Percentiles rank a stretch among this genome's conserved stretches.
Conservation (phyloP, 2,329 filamentous ascomycete genomes). For the Fusarium verrucosum region DNA sequence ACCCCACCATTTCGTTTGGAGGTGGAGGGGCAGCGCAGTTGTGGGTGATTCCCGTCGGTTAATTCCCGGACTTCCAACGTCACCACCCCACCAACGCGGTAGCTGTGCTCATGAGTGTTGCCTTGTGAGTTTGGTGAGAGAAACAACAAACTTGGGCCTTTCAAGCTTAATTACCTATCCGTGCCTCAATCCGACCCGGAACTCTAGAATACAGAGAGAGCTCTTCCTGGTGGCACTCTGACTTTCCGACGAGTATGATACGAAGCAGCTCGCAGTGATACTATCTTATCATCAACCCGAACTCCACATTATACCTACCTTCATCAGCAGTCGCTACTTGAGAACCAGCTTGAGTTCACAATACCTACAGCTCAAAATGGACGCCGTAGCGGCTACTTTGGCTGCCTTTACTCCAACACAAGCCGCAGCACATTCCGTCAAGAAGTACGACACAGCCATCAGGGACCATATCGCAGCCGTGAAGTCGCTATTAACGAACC, state of each 20-base stretch:
- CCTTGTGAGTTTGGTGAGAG: conserved; percentile 26
- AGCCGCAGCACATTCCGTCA: conserved; percentile 41
- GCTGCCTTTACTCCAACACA: conserved; percentile 53
- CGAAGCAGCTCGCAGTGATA: conserved; percentile 7
- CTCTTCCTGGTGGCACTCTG: not conserved
- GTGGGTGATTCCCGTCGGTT: conserved; percentile 26
- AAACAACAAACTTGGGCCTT: conserved; percentile 13
- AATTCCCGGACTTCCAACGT: conserved; percentile 31
- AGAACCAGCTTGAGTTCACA: not conserved
- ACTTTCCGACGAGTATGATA: conserved; percentile 15
- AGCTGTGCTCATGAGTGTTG: conserved; percentile 37
- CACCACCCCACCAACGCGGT: conserved; percentile 32
- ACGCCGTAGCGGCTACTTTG: conserved; percentile 47
- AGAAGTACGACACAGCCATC: conserved; percentile 53
- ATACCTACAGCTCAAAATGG: conserved; percentile 46
- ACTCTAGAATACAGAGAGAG: not conserved
- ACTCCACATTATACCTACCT: conserved; percentile 21
- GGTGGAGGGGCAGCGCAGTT: conserved; percentile 31
- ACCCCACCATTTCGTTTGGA: conserved; percentile 3
- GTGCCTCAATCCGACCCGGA: not conserved
- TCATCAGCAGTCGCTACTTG: conserved; percentile 10
- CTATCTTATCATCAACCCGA: conserved; percentile 2
- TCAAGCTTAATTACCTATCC: not conserved
- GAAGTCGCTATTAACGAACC: conserved; percentile 50
- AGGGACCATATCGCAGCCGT: conserved; percentile 52